A percentile compares a stretch with the other conserved stretches of the same genome.
phyloP scores from a whole-genome alignment of 345 rosid genomes.

The Eucalyptus marginata region DNA sequence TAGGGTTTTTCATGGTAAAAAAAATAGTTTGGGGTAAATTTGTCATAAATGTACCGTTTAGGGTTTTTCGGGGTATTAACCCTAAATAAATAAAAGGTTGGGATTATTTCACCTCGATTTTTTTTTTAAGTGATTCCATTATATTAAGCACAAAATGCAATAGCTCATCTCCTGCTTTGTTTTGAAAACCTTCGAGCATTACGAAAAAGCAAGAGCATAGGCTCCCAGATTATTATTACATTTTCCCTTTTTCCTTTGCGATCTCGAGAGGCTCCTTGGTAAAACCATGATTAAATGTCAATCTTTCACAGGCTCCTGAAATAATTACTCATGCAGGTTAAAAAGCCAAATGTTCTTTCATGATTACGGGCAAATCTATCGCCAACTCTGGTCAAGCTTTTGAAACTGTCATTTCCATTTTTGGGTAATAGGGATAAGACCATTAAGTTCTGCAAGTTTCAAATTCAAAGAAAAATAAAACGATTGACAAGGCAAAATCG shows the following conservation, averaged over 20 bases:
- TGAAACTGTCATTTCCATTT: neutral
- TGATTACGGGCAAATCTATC: conserved; percentile 4
- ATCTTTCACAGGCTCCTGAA: conserved; percentile 9
- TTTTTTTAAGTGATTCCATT: neutral
- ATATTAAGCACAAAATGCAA: neutral
- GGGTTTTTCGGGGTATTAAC: no score
- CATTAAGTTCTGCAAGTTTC: neutral
- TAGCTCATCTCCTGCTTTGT: neutral
- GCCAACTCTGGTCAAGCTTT: neutral
- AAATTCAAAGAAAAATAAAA: neutral
- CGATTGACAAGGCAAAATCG: neutral
- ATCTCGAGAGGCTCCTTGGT: conserved; percentile 4
- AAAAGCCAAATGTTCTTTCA: neutral
- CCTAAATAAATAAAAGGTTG: neutral
- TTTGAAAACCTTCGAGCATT: neutral
- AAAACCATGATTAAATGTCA: conserved; percentile 8
- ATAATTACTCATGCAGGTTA: conserved; percentile 5
- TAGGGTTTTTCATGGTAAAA: no score
- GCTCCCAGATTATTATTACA: neutral
- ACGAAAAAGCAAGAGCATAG: neutral
- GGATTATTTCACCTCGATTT: neutral
- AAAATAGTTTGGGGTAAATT: no score
- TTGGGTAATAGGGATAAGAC: neutral
- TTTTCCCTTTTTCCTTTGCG: neutral
- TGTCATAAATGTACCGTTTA: no score